phyloP scores from a whole-genome alignment of 1,284 basidiomycete species.

The Cutaneotrichosporon spelunceum region DNA sequence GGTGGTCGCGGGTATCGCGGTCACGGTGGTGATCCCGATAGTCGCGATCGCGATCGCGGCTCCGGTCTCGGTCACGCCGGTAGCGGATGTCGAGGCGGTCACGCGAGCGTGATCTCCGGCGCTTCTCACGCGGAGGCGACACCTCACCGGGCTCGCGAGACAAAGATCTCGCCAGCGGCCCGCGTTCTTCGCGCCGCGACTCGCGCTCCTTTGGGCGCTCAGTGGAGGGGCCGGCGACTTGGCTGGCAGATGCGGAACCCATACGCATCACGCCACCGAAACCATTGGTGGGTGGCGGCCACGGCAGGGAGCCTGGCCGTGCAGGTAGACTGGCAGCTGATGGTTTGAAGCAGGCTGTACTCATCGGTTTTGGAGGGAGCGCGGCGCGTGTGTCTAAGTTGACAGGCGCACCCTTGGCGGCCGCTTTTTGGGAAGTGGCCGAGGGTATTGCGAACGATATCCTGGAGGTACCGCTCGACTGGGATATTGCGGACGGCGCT shows the following conservation, averaged over 20 bases:
- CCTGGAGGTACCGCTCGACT: not conserved
- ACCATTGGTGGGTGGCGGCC: not conserved
- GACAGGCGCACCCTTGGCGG: slow-evolving; percentile 1
- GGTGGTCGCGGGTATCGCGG: not conserved
- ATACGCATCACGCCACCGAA: not conserved
- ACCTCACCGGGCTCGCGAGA: slow-evolving; percentile 1
- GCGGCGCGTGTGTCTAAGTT: slow-evolving; percentile 5
- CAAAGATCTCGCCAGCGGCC: not conserved
- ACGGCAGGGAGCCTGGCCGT: not conserved
- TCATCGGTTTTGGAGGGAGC: slow-evolving; percentile 7
- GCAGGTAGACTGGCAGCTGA: not conserved
- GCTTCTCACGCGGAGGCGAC: not conserved
- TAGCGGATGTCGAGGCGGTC: slow-evolving; percentile 8
- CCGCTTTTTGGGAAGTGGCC: slow-evolving; percentile 3
- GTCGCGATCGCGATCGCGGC: slow-evolving; percentile 15
- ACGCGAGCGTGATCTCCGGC: slow-evolving; percentile 8
- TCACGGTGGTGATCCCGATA: slow-evolving; percentile 10
- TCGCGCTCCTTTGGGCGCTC: slow-evolving; percentile 9
- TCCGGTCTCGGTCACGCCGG: slow-evolving; percentile 9
- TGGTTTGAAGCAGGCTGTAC: not conserved
- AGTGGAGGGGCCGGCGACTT: not conserved
- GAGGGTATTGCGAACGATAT: slow-evolving; percentile 8
- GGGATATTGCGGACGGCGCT: not conserved
- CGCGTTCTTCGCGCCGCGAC: not conserved
- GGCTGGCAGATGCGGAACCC: not conserved